phyloP scores from a whole-genome alignment of 1,284 basidiomycete genomes.

The Malassezia yamatoensis region DNA sequence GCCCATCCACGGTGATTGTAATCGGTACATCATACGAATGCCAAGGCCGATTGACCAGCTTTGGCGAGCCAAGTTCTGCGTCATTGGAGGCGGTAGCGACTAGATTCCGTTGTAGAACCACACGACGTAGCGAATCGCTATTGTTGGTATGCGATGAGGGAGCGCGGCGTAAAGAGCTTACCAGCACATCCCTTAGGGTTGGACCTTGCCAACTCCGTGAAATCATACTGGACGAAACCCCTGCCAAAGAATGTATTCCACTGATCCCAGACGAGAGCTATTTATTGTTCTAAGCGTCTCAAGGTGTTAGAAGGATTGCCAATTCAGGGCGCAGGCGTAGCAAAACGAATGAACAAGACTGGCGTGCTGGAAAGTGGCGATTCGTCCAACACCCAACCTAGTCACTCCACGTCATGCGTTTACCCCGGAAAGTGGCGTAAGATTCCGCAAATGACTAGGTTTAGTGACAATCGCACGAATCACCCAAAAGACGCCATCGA shows the following conservation, averaged over 20 bases:
- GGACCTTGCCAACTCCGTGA: conserved; percentile 7
- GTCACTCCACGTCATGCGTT: background rate
- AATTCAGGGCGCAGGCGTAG: no score
- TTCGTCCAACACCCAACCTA: background rate
- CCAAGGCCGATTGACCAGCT: no score
- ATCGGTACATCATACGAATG: no score
- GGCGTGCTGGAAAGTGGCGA: background rate
- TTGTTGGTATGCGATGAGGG: conserved; percentile 7
- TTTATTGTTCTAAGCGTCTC: background rate
- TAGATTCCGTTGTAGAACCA: conserved; percentile 15
- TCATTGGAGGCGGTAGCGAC: background rate
- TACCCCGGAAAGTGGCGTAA: background rate
- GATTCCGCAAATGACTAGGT: background rate
- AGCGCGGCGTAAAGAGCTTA: conserved; percentile 9
- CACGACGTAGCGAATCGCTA: conserved; percentile 14
- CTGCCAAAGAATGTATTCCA: no score
- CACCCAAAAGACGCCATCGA: background rate
- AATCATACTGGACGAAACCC: background rate
- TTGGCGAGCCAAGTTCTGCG: no score
- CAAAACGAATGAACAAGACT: background rate
- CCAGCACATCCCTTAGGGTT: conserved; percentile 7
- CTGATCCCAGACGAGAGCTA: background rate
- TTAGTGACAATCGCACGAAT: background rate
- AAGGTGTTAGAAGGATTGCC: no score
- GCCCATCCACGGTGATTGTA: no score